phyloP scores from a whole-genome alignment of 768 basidiomycete genomes.

The Ramaria rubella region DNA sequence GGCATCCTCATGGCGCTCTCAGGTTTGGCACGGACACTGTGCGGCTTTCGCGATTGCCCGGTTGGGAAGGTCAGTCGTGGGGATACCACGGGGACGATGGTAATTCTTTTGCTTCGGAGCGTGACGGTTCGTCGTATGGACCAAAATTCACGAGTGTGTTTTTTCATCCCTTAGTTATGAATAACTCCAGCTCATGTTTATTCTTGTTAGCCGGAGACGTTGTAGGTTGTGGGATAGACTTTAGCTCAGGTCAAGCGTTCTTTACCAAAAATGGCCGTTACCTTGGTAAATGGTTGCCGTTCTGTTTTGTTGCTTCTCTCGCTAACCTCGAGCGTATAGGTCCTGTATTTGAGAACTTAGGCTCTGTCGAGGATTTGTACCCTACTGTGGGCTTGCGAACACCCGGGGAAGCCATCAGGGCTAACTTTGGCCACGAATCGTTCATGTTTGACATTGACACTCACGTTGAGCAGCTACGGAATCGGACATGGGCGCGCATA shows the following conservation, averaged over 20 bases:
- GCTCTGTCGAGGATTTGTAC: slow-evolving; percentile 59
- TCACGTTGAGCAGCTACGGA: slow-evolving; percentile 67
- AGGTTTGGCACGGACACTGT: slow-evolving; percentile 67
- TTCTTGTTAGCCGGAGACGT: slow-evolving; percentile 77
- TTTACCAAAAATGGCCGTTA: slow-evolving; percentile 84
- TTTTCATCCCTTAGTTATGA: background rate
- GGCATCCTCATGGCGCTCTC: slow-evolving; percentile 13
- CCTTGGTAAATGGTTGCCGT: slow-evolving; percentile 42
- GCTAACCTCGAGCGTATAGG: slow-evolving; percentile 33
- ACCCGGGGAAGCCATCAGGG: slow-evolving; percentile 65
- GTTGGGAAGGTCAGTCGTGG: slow-evolving; percentile 83
- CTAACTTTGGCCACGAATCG: slow-evolving; percentile 82
- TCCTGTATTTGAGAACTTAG: slow-evolving; percentile 64
- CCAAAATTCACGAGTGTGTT: slow-evolving; percentile 73
- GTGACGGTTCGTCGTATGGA: slow-evolving; percentile 66
- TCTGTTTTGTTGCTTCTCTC: slow-evolving; percentile 11
- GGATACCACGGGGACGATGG: slow-evolving; percentile 94
- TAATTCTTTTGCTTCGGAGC: slow-evolving; percentile 65
- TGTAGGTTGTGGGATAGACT: slow-evolving; percentile 91
- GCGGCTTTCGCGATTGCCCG: slow-evolving; percentile 69
- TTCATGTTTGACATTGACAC: slow-evolving; percentile 91
- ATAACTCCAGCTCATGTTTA: background rate
- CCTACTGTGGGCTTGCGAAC: slow-evolving; percentile 89
- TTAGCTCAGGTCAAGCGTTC: slow-evolving; percentile 70
- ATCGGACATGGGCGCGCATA: slow-evolving; percentile 60